Base-by-base conservation (phyloP, 1,284 basidiomycete species). In the Pascua sp. region DNA sequence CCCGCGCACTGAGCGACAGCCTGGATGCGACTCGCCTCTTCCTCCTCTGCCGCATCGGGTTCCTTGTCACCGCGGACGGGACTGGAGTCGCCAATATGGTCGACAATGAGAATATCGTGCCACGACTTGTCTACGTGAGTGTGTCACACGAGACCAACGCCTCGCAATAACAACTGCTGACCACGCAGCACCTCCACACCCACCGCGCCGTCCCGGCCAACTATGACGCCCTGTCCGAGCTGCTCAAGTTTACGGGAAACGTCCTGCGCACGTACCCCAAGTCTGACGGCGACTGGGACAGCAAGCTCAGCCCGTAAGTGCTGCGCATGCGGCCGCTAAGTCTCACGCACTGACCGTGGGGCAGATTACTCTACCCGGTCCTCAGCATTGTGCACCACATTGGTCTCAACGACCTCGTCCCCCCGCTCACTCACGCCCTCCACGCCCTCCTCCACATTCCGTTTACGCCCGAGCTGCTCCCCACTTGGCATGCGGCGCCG, bases 211-310 rank as follows among this genome's bases (percentile, higher is more conserved):
- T 61, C 5, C 65, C 59, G 8, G 32, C 58, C 2, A 63, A 69
- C 53, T 68, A 65, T 46, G 59, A 62, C 37, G 69, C 69, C 11
- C 49, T 77, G 13, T 55, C 62, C 17, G 77, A 78, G 60, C 57
- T 77, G 18, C 65, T 77, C 47, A 78, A 78, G 63, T 51, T 76
- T 42, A 59, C 67, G 1, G 70, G 71, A 48, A 75, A 75, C 51
- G 53, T 77, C 10, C 42, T 77, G 10, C 63, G 68, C 2, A 64
- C 63, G 51, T 77, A 73, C 47, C 73, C 75, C 18, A 40, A 17
- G 15, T 36, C n/a, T 9, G 39, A 46, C 1, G 62, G 63, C 9
- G 65, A 65, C 13, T 74, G 71, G 70, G 67, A 70, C 49, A 53
- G 65, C 2, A 45, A 43, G 9, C 66, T 78, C 40, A 66, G 68